Base-by-base conservation (phyloP, 2,329 filamentous ascomycete genomes). In the Alternaria triticimaculans region DNA sequence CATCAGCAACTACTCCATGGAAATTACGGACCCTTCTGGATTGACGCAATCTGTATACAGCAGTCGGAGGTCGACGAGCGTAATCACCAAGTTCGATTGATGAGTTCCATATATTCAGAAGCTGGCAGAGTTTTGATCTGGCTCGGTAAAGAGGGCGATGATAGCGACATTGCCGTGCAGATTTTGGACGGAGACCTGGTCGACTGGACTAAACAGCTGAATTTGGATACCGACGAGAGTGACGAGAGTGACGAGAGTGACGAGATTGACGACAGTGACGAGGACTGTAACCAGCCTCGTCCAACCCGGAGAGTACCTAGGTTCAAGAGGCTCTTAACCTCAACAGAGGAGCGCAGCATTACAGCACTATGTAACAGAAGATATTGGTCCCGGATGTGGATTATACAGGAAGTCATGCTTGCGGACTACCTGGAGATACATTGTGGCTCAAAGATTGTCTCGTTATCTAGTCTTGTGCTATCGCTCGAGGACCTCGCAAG, bases 1-100 rank as follows among this genome's bases (percentile, higher is more conserved):
- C 11, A 18, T 15, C 54, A 44, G n/a, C 18, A 30, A 26, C 54
- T 18, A 44, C 21, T 28, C 18, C 33, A 48, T n/a, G 25, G 14
- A 12, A 43, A 57, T 15, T 21, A 26, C 9, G 41, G 41, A 5
- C 21, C 23, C 2, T 33, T 68, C 6, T 70, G 72, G 75, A 65
- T 68, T 6, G 76, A 76, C 55, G 64, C 65, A 0, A 25, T 78
- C 12, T 76, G 72, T 50, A 72, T 77, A 26, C 59, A 76, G 15
- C 58, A 69, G 41, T 21, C 49, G 5, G 58, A 65, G 10, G 44
- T 60, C 10, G 18, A 23, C n/a, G 67, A 70, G 51, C 50, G 56
- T 2, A 67, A 57, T 55, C 55, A 63, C 7, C 67, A 70, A 49
- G 66, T 69, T 12, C 20, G 12, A 8, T 18, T 59, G 33, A 70